These are phyloP conservation scores for Lodderomyces beijingensis DNA, from an alignment of 1,139 yeast genomes.

Conservation along the genomic window DNA sequence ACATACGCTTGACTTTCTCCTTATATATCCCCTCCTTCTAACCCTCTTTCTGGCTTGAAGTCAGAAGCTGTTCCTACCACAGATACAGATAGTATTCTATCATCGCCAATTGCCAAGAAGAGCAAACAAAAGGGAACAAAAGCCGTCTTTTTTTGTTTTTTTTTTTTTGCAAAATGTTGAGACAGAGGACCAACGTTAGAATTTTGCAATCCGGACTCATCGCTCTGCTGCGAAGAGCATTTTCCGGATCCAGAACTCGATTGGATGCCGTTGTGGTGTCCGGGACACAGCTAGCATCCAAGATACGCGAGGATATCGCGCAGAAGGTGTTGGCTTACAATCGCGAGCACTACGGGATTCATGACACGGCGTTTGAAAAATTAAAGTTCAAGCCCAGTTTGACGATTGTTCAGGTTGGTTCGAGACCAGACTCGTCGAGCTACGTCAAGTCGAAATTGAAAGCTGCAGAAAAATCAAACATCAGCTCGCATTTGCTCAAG, in stretches of 20 bases:
- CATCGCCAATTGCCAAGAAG: too few species aligned
- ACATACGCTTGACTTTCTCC: too few species aligned
- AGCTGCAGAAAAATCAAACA: conserved; percentile 67
- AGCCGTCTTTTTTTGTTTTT: not conserved
- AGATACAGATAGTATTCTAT: too few species aligned
- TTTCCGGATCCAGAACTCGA: conserved; percentile 14
- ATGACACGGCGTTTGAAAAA: conserved; percentile 19
- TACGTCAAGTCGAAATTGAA: conserved; percentile 72
- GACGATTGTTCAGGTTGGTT: conserved; percentile 71
- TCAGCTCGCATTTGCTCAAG: conserved; percentile 53
- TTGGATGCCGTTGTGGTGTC: conserved; percentile 40
- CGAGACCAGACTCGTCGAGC: conserved; percentile 72
- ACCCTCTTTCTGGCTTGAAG: too few species aligned
- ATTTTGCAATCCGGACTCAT: not conserved
- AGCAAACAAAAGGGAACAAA: too few species aligned
- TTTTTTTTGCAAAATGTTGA: conserved; percentile 1
- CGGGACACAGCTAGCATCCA: conserved; percentile 40
- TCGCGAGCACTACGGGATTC: conserved; percentile 20
- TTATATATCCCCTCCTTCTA: too few species aligned
- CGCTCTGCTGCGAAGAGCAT: conserved; percentile 9
- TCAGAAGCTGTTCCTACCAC: too few species aligned
- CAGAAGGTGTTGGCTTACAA: conserved; percentile 40
- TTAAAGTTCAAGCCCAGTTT: conserved; percentile 56
- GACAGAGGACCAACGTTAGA: conserved; percentile 1
- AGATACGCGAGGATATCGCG: conserved; percentile 36